Evolutionary conservation across 179 eudicot genomes (phyloP), one percentile per base, ranked within the genome.

Genomic region (Silene noctiflora): DNA sequence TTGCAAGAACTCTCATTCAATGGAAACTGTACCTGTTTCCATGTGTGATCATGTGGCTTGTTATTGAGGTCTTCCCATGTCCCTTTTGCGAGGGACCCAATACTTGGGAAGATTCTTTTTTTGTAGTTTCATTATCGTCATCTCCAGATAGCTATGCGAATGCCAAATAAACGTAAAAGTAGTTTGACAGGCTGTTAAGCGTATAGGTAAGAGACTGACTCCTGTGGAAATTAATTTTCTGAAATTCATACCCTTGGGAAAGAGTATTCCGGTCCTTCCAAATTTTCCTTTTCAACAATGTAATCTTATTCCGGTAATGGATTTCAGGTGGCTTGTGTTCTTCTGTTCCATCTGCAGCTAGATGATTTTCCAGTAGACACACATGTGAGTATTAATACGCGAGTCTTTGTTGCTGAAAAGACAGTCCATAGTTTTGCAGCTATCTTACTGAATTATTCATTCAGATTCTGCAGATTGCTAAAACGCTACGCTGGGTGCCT

Each of bases 351-450:
- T 80, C 88, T 92, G 63, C 96, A 91, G 76, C 85, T 55, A 71
- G 94, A 92, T 20, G 97, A 92, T 83, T 89, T 92, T 83, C 97
- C 97, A 17, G 97, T 92, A 25, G 97, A 92, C 83, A 92, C 97
- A 51, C 97, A 92, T 79, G 97, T 92, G 78, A 79, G 89, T 80
- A 13, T 53, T 53, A 53, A 22, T 74, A 5, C 67, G 31, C 10
- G 22, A 35, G 65, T 71, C 75, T 58, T 66, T 27, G 29, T 66
- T 6, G 25, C 24, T 71, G 39, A 74, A 48, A 69, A 14, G 58
- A 22, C 39, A 44, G 3, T 75, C 67, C 51, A 46, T 46, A 59
- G 67, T 59, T 60, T 12, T 33, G 6, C 73, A 22, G 31, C 33
- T n/a, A 56, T 29, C 62, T 84, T 65, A 48, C 24, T 79, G 64